Conservation (phyloP, 345 rosid species). For the Zanthoxylum bungeanum region DNA sequence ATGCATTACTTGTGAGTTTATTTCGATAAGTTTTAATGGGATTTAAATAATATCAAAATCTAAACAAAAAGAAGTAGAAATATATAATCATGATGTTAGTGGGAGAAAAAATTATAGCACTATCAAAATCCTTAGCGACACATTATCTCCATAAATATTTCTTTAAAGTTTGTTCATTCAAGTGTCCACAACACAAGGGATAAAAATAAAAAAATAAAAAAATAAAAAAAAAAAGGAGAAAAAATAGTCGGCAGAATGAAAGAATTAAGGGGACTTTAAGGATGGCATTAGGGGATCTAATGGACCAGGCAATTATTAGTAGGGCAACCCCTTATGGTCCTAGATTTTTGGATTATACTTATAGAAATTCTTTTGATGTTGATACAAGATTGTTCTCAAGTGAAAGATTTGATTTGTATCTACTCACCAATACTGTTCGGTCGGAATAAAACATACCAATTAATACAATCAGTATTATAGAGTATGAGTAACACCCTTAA, state of each 20-base stretch:
- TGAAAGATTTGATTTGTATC: slow-evolving; percentile 18
- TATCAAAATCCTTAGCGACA: not conserved
- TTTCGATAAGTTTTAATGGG: not conserved
- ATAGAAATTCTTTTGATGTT: slow-evolving; percentile 28
- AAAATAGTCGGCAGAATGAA: slow-evolving; percentile 22
- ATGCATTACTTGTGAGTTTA: not conserved
- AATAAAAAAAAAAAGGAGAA: no score
- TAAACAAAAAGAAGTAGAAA: not conserved
- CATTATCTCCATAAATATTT: not conserved
- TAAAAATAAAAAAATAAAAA: no score
- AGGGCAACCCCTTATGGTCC: slow-evolving; percentile 36
- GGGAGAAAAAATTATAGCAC: slow-evolving; percentile 8
- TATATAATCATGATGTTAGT: slow-evolving; percentile 9
- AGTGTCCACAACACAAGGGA: not conserved
- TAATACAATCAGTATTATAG: no score
- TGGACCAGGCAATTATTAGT: slow-evolving; percentile 47
- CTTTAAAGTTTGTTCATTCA: not conserved
- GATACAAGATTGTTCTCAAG: slow-evolving; percentile 2
- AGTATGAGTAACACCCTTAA: not conserved
- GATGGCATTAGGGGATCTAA: not conserved
- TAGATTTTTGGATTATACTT: slow-evolving; percentile 22
- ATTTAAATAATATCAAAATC: not conserved
- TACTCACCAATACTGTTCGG: slow-evolving; percentile 14
- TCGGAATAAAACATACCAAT: slow-evolving; percentile 38
- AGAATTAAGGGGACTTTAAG: not conserved